phyloP scores from a whole-genome alignment of 345 rosid species.

The Pistacia atlantica region DNA sequence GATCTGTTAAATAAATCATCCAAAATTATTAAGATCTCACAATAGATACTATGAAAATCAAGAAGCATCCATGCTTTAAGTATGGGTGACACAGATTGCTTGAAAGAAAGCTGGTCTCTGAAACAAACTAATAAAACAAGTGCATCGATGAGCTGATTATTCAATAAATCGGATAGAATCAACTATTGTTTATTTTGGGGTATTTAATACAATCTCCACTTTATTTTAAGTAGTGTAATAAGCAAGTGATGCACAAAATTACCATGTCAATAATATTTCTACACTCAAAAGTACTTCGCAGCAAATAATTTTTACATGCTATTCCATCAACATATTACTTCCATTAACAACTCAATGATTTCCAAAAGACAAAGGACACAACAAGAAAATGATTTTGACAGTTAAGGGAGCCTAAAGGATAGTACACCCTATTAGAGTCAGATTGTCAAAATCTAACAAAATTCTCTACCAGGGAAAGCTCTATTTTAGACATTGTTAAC shows the following conservation, averaged over 20 bases:
- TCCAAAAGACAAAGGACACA: no score
- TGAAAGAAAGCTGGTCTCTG: neutral
- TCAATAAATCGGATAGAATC: neutral
- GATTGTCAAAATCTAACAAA: neutral
- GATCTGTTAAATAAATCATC: no score
- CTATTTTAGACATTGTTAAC: neutral
- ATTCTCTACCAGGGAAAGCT: neutral
- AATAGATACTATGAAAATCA: neutral
- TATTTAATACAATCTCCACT: neutral
- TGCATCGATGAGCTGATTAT: neutral
- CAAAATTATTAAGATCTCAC: no score
- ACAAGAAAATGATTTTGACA: neutral
- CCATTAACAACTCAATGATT: neutral
- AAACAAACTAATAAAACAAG: neutral
- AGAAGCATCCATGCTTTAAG: neutral
- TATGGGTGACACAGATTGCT: neutral
- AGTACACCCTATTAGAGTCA: neutral
- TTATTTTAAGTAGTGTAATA: neutral
- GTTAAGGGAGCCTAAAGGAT: neutral
- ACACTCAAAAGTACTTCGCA: neutral
- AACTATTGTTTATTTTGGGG: neutral
- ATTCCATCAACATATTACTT: neutral
- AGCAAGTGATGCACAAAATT: neutral
- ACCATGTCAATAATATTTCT: neutral
- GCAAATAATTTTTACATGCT: neutral